Evolutionary conservation across 345 rosid species (phyloP), one percentile per base, ranked within the genome.

Genomic region (Orychophragmus violaceus): DNA sequence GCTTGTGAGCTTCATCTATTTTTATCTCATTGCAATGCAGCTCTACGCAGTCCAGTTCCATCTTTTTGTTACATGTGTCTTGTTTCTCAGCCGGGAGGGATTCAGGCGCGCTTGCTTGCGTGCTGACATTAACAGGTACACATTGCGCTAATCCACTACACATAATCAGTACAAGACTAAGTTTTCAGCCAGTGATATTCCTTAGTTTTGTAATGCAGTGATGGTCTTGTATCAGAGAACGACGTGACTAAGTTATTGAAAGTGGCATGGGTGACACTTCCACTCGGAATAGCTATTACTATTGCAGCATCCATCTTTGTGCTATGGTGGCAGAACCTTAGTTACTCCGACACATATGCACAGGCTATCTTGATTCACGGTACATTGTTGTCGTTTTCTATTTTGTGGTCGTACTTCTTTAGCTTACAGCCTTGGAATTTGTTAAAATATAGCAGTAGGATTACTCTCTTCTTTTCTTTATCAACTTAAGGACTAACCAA

Each of bases 41-140:
- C 77, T 94, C 2, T 88, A 82, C 18, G 97, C 96, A 1, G 87
- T 94, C 39, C 96, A 94, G 69, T 94, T 94, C 68, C 72, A 74
- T 67, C 96, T 90, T 3, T 88, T 94, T 72, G 95, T 90, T 62
- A 88, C 97, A 12, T 84, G 96, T 24, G 79, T 90, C 33, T 76
- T 94, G 82, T 90, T 90, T 77, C 90, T 94, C 19, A 94, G 97
- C 66, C 87, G 97, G 32, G 99, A 94, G 75, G 99, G 97, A 53
- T 90, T 90, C 75, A 88, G 96, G 4, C 89, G 97, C 13, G 92
- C 90, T 27, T 84, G 95, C 79, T 69, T 90, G 95, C 84, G 97
- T 29, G 91, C 89, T 60, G 93, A 87, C 73, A 68, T 85, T 37
- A 77, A 81, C 62, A 51, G 94, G 95, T 90, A 77, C 35, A 8